Evolutionary conservation across 495 filamentous ascomycete genomes (phyloP).

Genomic region (Penicillium psychrofluorescens): DNA sequence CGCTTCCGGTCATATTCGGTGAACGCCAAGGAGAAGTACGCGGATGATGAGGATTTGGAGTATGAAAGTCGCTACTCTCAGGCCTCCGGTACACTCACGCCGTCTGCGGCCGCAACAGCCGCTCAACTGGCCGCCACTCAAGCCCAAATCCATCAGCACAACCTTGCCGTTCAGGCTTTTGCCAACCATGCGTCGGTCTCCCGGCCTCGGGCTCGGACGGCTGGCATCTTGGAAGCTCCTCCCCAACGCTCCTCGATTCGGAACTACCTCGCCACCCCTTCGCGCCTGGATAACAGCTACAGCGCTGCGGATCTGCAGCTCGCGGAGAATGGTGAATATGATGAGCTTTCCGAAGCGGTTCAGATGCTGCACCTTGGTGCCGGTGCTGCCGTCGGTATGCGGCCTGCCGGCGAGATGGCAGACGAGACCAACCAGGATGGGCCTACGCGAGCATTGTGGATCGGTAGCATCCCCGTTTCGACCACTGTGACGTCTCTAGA

Average conservation of each 20-base stretch:
- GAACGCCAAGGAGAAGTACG: constrained; percentile 97
- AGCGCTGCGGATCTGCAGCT: constrained; percentile 70
- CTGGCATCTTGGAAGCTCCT: constrained; percentile 83
- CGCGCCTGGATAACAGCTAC: constrained; percentile 77
- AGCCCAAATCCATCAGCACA: constrained; percentile 87
- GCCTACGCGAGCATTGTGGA: constrained; percentile 90
- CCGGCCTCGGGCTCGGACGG: constrained; percentile 81
- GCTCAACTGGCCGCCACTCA: constrained; percentile 73
- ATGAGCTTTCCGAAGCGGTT: constrained; percentile 65
- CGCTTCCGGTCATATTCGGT: constrained; percentile 95
- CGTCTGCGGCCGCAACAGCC: constrained; percentile 60
- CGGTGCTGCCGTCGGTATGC: constrained; percentile 47
- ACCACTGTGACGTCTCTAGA: constrained; percentile 90
- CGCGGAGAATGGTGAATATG: constrained; percentile 66
- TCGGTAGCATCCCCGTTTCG: constrained; percentile 95
- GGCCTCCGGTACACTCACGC: constrained; percentile 62
- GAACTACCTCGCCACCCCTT: constrained; percentile 68
- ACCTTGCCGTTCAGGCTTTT: constrained; percentile 87
- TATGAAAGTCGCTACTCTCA: constrained; percentile 50
- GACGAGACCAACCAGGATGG: constrained; percentile 81
- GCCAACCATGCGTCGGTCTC: constrained; percentile 72
- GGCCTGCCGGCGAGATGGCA: constrained; percentile 27
- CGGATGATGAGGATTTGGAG: constrained; percentile 84
- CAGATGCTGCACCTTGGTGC: constrained; percentile 68
- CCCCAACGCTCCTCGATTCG: constrained; percentile 64